Evolutionary conservation across 2,329 filamentous ascomycete genomes (phyloP).

Genomic region (Chaetomium globosum): DNA sequence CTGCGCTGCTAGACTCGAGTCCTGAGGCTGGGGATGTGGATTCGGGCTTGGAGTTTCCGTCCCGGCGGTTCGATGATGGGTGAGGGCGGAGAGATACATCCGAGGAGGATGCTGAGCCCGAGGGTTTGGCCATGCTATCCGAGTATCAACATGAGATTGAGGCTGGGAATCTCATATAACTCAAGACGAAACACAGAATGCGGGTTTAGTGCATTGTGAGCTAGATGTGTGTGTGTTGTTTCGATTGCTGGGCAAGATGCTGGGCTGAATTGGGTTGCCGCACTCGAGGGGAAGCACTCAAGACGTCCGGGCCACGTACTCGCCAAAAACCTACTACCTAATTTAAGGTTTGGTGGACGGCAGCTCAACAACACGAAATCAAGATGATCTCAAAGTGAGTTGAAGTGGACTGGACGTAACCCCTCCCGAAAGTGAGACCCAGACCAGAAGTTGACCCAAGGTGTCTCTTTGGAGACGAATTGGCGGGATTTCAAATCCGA

Average conservation of each 20-base stretch:
- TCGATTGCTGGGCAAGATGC: background rate
- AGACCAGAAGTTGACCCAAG: background rate
- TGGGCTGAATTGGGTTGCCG: background rate
- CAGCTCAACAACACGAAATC: background rate
- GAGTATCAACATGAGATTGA: slow-evolving; percentile 14
- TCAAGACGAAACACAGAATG: background rate
- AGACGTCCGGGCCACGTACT: background rate
- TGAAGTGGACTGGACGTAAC: background rate
- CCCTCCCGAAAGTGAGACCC: background rate
- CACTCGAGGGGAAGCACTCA: background rate
- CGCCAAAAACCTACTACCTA: background rate
- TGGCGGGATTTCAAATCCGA: background rate
- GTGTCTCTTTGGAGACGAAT: background rate
- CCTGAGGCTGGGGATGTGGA: slow-evolving; percentile 13
- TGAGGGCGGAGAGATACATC: slow-evolving; percentile 32
- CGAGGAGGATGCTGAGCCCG: slow-evolving; percentile 38
- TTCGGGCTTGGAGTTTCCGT: slow-evolving; percentile 35
- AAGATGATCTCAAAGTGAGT: background rate
- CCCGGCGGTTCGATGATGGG: slow-evolving; percentile 39
- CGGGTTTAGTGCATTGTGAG: background rate
- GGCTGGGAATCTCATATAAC: background rate
- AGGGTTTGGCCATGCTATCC: slow-evolving; percentile 40
- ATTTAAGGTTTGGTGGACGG: background rate
- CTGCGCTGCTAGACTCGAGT: slow-evolving; percentile 24
- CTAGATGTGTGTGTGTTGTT: background rate